phyloP scores from a whole-genome alignment of 345 rosid genomes.

The Ceriops zippeliana region DNA sequence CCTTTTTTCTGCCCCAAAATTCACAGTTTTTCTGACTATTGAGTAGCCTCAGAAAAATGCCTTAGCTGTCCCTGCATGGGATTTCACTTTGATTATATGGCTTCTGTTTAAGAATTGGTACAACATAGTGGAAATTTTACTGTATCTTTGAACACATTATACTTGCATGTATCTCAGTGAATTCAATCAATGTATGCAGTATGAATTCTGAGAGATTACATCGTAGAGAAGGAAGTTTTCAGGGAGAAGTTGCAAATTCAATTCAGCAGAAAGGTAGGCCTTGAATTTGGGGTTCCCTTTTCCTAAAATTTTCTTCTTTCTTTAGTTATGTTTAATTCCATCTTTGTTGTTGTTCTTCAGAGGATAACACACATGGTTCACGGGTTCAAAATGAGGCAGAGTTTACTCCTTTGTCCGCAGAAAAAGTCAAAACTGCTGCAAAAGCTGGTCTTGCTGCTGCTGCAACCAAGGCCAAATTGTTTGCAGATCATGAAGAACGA shows the following conservation, averaged over 20 bases:
- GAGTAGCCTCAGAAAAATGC: not conserved
- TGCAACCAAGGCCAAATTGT: conserved; percentile 88
- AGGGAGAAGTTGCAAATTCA: conserved; percentile 43
- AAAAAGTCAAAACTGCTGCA: conserved; percentile 73
- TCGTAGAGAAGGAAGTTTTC: conserved; percentile 45
- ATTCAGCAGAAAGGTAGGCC: conserved; percentile 48
- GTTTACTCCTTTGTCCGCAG: conserved; percentile 49
- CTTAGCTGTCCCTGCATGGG: not conserved
- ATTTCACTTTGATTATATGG: not conserved
- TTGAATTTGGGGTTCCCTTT: not conserved
- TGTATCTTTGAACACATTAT: not conserved
- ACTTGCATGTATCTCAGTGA: not conserved
- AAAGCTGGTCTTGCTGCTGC: conserved; percentile 92
- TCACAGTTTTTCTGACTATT: not conserved
- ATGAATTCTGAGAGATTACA: conserved; percentile 47
- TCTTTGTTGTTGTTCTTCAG: conserved; percentile 26
- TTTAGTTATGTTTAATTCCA: not conserved
- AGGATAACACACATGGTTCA: conserved; percentile 38
- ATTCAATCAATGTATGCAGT: conserved; percentile 31
- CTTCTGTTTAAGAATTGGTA: not conserved
- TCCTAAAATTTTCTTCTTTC: not conserved
- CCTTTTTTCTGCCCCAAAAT: not conserved
- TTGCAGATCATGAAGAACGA: conserved; percentile 98
- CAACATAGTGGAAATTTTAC: not conserved
- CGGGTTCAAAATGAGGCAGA: conserved; percentile 50